phyloP scores from a whole-genome alignment of 1,139 yeast species.

The Candida pseudocylindracea region DNA sequence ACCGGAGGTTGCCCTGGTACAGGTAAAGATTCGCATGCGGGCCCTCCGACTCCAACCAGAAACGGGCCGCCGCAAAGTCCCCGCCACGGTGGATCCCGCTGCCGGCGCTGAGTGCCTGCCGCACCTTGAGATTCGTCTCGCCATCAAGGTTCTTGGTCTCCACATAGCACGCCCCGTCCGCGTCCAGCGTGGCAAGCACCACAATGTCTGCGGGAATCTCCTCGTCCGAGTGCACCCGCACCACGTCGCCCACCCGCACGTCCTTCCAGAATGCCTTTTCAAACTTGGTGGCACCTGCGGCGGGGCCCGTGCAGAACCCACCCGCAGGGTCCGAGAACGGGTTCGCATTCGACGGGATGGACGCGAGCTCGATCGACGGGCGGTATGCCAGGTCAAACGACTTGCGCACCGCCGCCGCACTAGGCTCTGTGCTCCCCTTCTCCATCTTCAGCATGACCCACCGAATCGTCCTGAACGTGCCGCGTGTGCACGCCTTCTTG shows the following conservation, averaged over 20 bases:
- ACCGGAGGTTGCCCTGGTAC: constrained; percentile 25
- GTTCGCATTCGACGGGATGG: background rate
- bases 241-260: constrained; percentile 29
- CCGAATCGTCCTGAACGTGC: background rate
- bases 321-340: too few relatives aligned
- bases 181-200: constrained; percentile 27
- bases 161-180: constrained; percentile 28
- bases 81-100: constrained; percentile 15
- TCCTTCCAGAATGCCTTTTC: constrained; percentile 24
- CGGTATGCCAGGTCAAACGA: background rate
- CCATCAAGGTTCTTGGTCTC: constrained; percentile 42
- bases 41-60: constrained; percentile 27
- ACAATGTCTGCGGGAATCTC: constrained; percentile 36
- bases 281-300: constrained; percentile 4
- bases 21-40: constrained; percentile 32
- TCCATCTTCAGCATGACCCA: constrained; percentile 13
- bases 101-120: constrained; percentile 22
- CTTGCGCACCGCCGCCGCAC: background rate
- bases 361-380: background rate
- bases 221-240: constrained; percentile 28
- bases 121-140: constrained; percentile 35
- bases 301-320: too few relatives aligned
- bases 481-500: constrained; percentile 15
- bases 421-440: constrained; percentile 3
- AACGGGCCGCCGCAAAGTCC: constrained; percentile 17